Percentiles rank a stretch among this genome's conserved stretches.
phyloP scores from a whole-genome alignment of 176 grass and related monocot genomes.

The Cenchrus fungigraminus region DNA sequence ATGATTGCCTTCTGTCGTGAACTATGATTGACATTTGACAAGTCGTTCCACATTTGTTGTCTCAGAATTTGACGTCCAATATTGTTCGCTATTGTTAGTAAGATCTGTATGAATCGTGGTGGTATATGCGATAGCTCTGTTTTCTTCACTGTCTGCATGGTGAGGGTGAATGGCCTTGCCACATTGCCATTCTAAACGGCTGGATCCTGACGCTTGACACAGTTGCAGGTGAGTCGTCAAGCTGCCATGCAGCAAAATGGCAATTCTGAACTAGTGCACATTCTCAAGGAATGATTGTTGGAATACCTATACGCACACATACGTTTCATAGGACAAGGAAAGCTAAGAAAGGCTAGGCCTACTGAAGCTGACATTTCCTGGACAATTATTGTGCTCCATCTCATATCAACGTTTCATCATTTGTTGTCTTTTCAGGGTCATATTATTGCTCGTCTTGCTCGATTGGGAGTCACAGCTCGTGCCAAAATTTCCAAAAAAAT shows the following conservation, averaged over 20 bases:
- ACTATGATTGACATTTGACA: not conserved
- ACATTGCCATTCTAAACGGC: not conserved
- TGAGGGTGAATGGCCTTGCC: not conserved
- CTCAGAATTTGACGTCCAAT: not conserved
- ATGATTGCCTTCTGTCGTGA: not conserved
- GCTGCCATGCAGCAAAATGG: not conserved
- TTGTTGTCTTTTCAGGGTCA: conserved; percentile 38
- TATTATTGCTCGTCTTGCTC: conserved; percentile 33
- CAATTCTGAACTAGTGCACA: conserved; percentile 10
- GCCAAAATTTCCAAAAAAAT: not conserved
- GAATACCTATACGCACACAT: not conserved
- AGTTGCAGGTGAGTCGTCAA: not conserved
- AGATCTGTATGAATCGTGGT: not conserved
- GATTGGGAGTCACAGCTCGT: conserved; percentile 6
- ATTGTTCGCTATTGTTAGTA: not conserved
- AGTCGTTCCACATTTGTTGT: not conserved
- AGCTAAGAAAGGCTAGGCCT: conserved; percentile 11
- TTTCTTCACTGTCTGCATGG: not conserved
- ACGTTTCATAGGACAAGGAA: not conserved
- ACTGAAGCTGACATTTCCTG: conserved; percentile 42
- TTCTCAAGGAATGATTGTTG: conserved; percentile 28
- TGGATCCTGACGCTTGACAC: not conserved
- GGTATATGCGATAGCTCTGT: not conserved
- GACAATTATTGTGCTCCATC: conserved; percentile 50
- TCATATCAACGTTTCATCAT: conserved; percentile 35